Conservation (phyloP, 2,329 filamentous ascomycete species). For the Nothophaeocryptopus gaeumannii region DNA sequence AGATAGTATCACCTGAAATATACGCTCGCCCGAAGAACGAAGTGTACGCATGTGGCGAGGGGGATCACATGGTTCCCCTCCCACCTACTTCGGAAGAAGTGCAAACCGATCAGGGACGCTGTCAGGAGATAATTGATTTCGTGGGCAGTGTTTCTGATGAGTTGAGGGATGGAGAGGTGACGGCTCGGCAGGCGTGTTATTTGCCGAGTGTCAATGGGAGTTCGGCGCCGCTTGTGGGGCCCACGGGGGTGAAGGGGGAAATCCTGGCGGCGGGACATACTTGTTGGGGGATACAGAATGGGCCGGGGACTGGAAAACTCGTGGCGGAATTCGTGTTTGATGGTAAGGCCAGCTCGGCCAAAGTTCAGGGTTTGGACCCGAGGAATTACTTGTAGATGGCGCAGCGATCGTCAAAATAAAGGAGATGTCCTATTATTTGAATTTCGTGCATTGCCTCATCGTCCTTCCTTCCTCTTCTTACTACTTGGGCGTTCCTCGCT, state of each 20-base stretch:
- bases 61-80: conserved; percentile 71
- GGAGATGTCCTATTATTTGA: not conserved
- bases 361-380: conserved; percentile 43
- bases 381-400: conserved; percentile 24
- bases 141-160: conserved; percentile 54
- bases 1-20: conserved; percentile 80
- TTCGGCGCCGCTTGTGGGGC: conserved; percentile 75
- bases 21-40: conserved; percentile 87
- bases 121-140: conserved; percentile 82
- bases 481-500: too few relatives aligned
- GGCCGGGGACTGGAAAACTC: conserved; percentile 66
- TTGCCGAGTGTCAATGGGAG: conserved; percentile 67
- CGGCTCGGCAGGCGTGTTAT: conserved; percentile 85
- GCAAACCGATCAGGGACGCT: conserved; percentile 68
- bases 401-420: not conserved
- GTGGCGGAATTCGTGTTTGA: conserved; percentile 49
- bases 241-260: conserved; percentile 68
- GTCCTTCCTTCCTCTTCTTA: too few relatives aligned
- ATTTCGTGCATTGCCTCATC: too few relatives aligned
- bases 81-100: conserved; percentile 75
- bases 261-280: conserved; percentile 87
- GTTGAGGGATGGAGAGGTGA: conserved; percentile 53
- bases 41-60: conserved; percentile 91
- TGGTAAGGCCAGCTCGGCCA: conserved; percentile 42
- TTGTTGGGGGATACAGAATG: conserved; percentile 98